These are phyloP conservation scores for Mycena metata DNA, from an alignment of 768 basidiomycete species.

Conservation along the genomic window DNA sequence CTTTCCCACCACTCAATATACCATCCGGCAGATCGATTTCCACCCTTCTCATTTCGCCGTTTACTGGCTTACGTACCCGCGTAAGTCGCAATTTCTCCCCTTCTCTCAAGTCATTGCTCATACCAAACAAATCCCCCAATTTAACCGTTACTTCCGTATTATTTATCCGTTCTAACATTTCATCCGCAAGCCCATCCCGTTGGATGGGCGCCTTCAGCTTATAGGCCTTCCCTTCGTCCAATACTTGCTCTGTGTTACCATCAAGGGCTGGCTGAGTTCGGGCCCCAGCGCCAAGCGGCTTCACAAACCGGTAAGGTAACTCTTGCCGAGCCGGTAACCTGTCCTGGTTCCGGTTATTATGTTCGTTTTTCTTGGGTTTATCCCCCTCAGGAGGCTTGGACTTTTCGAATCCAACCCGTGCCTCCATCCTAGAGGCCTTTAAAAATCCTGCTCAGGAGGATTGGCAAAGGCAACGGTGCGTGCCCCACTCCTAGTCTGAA, in stretches of 20 bases:
- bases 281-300: background rate
- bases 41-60: no score
- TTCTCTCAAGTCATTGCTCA: conserved; percentile 14
- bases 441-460: conserved; percentile 16
- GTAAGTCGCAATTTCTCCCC: conserved; percentile 12
- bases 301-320: conserved; percentile 1
- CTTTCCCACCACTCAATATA: background rate
- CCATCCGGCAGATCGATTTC: background rate
- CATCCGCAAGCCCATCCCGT: conserved; percentile 1
- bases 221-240: background rate
- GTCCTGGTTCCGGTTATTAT: background rate
- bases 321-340: background rate
- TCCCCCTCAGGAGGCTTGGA: conserved; percentile 10
- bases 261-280: conserved; percentile 13
- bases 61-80: background rate
- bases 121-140: conserved; percentile 8
- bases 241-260: background rate
- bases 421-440: conserved; percentile 10
- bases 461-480: background rate
- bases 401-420: background rate
- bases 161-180: conserved; percentile 9
- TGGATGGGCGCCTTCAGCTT: conserved; percentile 15
- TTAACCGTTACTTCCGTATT: conserved; percentile 9
- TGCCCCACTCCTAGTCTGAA: background rate
- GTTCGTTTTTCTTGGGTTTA: background rate